Conservation (phyloP, 2,329 filamentous ascomycete genomes). For the Xylaria hypoxylon region DNA sequence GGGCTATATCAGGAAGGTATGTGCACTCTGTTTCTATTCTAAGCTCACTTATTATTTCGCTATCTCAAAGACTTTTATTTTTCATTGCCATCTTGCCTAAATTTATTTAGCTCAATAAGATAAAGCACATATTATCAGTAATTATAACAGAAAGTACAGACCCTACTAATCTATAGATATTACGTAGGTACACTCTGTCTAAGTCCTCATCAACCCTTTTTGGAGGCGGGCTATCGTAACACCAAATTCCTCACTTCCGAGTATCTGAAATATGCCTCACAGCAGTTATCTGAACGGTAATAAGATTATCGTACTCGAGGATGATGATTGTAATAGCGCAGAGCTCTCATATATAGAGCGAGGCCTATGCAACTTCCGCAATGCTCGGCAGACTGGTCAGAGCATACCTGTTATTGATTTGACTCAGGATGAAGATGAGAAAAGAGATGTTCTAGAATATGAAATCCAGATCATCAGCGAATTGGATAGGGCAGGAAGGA, state of each 20-base stretch:
- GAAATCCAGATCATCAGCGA: conserved; percentile 10
- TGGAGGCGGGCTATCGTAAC: no score
- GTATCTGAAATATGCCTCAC: neutral
- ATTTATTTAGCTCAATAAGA: no score
- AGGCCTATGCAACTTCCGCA: neutral
- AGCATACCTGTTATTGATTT: neutral
- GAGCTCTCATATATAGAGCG: conserved; percentile 4
- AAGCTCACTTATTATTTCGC: no score
- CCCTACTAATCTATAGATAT: no score
- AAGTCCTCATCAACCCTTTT: no score
- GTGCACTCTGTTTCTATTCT: no score
- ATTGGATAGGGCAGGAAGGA: neutral
- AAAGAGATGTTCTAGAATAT: neutral
- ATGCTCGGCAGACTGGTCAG: neutral
- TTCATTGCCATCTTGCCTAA: no score
- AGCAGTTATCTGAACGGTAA: no score
- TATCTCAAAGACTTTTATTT: no score
- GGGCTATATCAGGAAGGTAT: no score
- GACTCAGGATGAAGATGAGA: neutral
- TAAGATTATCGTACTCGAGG: conserved; percentile 15
- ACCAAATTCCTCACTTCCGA: neutral
- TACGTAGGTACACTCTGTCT: neutral
- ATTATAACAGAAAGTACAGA: no score
- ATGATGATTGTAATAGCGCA: conserved; percentile 9
- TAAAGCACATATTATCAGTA: no score